These are phyloP conservation scores for Colletotrichum kahawae DNA, from an alignment of 2,329 filamentous ascomycete genomes.

Conservation along the genomic window DNA sequence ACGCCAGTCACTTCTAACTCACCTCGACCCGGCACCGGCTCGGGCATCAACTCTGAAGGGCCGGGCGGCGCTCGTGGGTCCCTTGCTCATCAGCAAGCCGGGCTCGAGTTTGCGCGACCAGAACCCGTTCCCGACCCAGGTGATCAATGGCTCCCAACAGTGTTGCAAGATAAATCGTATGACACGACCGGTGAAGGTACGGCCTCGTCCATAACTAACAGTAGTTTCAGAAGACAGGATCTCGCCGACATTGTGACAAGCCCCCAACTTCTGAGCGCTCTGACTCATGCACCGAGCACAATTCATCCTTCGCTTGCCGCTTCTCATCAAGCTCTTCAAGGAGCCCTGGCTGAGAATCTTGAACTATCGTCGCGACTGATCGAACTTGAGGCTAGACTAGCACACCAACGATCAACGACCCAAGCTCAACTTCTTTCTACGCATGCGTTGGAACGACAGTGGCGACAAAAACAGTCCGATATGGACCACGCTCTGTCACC, in stretches of 20 bases:
- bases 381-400: slow-evolving; percentile 62
- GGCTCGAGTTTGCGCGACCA: slow-evolving; percentile 25
- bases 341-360: slow-evolving; percentile 74
- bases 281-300: slow-evolving; percentile 70
- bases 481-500: slow-evolving; percentile 85
- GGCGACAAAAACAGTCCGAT: slow-evolving; percentile 85
- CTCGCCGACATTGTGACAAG: slow-evolving; percentile 72
- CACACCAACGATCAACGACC: slow-evolving; percentile 69
- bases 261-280: slow-evolving; percentile 72
- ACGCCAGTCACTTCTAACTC: slow-evolving; percentile 61
- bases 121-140: slow-evolving; percentile 60
- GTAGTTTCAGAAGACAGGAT: slow-evolving; percentile 71
- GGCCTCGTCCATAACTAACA: background rate
- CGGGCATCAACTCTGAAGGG: slow-evolving; percentile 19
- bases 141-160: slow-evolving; percentile 78
- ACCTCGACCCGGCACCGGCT: slow-evolving; percentile 27
- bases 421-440: slow-evolving; percentile 84
- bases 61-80: slow-evolving; percentile 7
- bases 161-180: slow-evolving; percentile 82
- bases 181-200: slow-evolving; percentile 35
- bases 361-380: slow-evolving; percentile 68
- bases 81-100: background rate
- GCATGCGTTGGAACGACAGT: slow-evolving; percentile 89
- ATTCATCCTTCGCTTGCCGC: slow-evolving; percentile 74
- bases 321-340: slow-evolving; percentile 68